A percentile compares a stretch with the other conserved stretches of the same genome.
phyloP scores from a whole-genome alignment of 1,284 basidiomycete species.

The Psilocybe mexicana region DNA sequence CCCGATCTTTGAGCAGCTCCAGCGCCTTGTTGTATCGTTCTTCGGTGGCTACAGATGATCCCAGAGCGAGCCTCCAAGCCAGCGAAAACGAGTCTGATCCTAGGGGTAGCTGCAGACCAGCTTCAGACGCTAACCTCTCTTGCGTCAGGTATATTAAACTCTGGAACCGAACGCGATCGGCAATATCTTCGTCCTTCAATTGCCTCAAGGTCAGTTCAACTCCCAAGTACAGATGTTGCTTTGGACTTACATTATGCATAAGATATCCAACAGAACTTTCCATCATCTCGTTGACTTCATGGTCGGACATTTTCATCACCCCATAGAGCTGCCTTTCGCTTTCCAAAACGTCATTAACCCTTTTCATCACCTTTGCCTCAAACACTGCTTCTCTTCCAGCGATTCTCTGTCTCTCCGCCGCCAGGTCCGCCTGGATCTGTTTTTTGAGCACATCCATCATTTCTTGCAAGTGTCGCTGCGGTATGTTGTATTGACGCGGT shows the following conservation, averaged over 20 bases:
- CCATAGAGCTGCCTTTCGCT: constrained; percentile 20
- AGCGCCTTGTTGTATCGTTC: constrained; percentile 23
- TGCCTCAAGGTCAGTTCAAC: not conserved
- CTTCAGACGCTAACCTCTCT: constrained; percentile 13
- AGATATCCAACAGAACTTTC: constrained; percentile 24
- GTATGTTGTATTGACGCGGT: not conserved
- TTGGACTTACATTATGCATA: constrained; percentile 18
- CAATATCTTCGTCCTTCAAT: constrained; percentile 9
- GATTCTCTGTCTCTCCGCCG: constrained; percentile 14
- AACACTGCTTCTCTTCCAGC: constrained; percentile 16
- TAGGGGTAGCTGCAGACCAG: constrained; percentile 15
- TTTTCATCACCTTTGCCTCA: constrained; percentile 16
- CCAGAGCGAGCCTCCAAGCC: constrained; percentile 21
- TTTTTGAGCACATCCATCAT: constrained; percentile 11
- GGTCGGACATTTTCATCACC: constrained; percentile 23
- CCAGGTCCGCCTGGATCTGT: constrained; percentile 5
- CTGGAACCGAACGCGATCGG: constrained; percentile 11
- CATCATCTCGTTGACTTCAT: constrained; percentile 23
- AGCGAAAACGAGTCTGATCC: constrained; percentile 20
- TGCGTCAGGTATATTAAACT: constrained; percentile 13
- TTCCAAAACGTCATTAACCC: constrained; percentile 19
- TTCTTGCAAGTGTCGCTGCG: constrained; percentile 10
- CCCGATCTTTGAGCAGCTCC: constrained; percentile 17
- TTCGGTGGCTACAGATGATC: constrained; percentile 23
- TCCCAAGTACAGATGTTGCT: not conserved